Base-by-base conservation (phyloP, 225 moss, liverwort and hornwort genomes). In the Bryoerythrophyllum caledonicum region DNA sequence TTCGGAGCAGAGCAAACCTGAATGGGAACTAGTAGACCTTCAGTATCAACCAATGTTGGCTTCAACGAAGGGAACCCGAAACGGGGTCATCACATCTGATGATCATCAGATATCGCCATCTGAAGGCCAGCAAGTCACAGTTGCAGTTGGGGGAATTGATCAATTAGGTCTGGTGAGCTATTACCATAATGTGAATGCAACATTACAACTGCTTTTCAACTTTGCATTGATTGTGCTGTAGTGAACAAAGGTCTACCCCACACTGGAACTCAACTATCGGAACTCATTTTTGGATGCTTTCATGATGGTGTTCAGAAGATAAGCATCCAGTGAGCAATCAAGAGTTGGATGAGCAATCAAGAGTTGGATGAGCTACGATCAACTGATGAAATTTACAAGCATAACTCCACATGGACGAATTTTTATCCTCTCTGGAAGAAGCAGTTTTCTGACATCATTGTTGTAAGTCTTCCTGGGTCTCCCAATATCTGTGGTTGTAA, bases 391-490 rank as follows among this genome's bases (percentile, higher is more conserved):
- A 51, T 24, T 48, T 49, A 57, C 46, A 26, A 69, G 51, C 83
- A 35, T 68, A 32, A 41, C 17, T 73, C 65, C 34, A 53, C 75
- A 43, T 78, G 78, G 80, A 59, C 77, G 16, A 72, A 23, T 5
- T 57, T 78, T 48, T 77, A 30, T 63, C 57, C 67, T 28, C 82
- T 80, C 7, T 86, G 86, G 89, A 89, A 79, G 79, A 46, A 79
- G 60, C 79, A 83, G 49, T 86, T 86, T 65, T 72, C 21, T 44
- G 76, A 79, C 64, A 79, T 71, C 32, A 5, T 86, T 48, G 59
- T 71, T 67, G 89, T 89, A 80, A 85, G 83, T 53, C 48, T 51
- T n/a, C n/a, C n/a, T n/a, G n/a, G n/a, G n/a, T n/a, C n/a, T n/a
- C n/a, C n/a, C n/a, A n/a, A n/a, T n/a, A n/a, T n/a, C n/a, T n/a